Evolutionary conservation across 2,329 filamentous ascomycete genomes (phyloP), one percentile per base, ranked within the genome.

Genomic region (Verticillium dahliae): DNA sequence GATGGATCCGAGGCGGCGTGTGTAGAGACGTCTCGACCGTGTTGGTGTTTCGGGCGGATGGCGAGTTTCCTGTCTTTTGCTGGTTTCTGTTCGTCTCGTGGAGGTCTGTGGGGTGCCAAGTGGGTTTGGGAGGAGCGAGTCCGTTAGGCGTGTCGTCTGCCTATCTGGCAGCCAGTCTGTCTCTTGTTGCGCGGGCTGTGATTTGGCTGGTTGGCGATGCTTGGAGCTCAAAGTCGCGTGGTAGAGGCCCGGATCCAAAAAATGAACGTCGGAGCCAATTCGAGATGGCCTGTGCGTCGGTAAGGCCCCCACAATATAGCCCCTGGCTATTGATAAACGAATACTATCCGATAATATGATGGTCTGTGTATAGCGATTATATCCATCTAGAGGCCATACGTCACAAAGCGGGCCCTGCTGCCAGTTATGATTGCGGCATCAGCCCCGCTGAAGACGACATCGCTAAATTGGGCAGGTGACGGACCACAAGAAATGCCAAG

Each of bases 131-230:
- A 50, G 18, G 6, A 10, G 56, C 34, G 2, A 22, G 2, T 14
- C 22, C 18, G 38, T 27, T 18, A 14, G 38, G 13, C 57, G 37
- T 50, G 45, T 31, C 57, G 27, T 58, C 57, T 58, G 57, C 57
- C 57, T 41, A 38, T 58, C 27, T 58, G 57, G 57, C 57, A 58
- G 57, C 39, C 57, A 58, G 22, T 45, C 38, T 33, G 27, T 58
- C 18, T 58, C 57, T 27, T 22, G 38, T 41, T 50, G 45, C 45
- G 45, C 45, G 45, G 45, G 45, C 45, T 22, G n/a, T n/a, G 22
- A 22, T n/a, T 50, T 22, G 45, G n/a, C 22, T 50, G 22, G 35
- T 27, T 27, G 45, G 45, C 45, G n/a, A 27, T 50, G 45, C 18
- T 37, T 50, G 45, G 11, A 50, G 45, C 45, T 50, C 45, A 18